Evolutionary conservation across 257 asterid genomes (phyloP).

Genomic region (Fraxinus anomala): DNA sequence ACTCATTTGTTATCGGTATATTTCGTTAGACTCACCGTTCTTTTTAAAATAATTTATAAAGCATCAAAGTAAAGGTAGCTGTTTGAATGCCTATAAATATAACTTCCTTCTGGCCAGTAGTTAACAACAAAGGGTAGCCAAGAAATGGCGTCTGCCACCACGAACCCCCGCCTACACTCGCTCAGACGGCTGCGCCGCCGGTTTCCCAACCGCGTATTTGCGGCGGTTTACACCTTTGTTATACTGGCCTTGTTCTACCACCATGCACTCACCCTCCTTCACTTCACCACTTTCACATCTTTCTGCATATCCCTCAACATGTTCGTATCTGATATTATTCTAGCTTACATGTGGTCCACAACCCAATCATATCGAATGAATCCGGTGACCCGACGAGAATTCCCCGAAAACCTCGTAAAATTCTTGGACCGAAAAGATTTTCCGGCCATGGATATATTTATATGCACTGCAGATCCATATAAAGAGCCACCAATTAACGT

Average conservation of each 20-base stretch:
- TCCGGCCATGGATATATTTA: slow-evolving; percentile 63
- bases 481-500: slow-evolving; percentile 70
- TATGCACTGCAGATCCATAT: slow-evolving; percentile 79
- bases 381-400: slow-evolving; percentile 49
- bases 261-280: slow-evolving; percentile 46
- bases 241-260: slow-evolving; percentile 47
- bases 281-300: slow-evolving; percentile 31
- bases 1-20: too few relatives aligned
- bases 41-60: too few relatives aligned
- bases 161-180: slow-evolving; percentile 49
- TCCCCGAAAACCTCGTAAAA: slow-evolving; percentile 38
- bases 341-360: slow-evolving; percentile 70
- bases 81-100: not conserved
- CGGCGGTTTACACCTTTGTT: slow-evolving; percentile 47
- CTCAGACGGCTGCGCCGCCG: slow-evolving; percentile 43
- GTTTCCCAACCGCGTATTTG: slow-evolving; percentile 62
- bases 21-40: too few relatives aligned
- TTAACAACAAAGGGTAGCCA: not conserved
- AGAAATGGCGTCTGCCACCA: slow-evolving; percentile 32
- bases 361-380: slow-evolving; percentile 61
- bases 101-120: not conserved
- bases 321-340: slow-evolving; percentile 49
- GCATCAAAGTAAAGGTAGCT: too few relatives aligned
- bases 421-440: slow-evolving; percentile 33
- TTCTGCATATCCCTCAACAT: slow-evolving; percentile 40